Conservation (phyloP, 495 filamentous ascomycete species). For the Aspergillus bertholletiae region DNA sequence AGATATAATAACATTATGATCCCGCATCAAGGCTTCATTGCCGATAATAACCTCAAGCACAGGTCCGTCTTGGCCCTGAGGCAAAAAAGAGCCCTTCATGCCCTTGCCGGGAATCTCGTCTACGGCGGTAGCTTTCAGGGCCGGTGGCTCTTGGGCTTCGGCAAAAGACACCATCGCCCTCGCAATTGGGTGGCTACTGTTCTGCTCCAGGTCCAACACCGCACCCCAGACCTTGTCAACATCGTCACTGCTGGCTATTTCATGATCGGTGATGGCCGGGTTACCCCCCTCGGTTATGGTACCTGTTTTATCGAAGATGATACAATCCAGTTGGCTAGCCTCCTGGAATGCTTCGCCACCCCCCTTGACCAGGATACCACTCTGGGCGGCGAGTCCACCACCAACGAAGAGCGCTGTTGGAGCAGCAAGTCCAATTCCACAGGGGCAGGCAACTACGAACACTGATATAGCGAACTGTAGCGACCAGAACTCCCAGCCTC, state of each 20-base stretch:
- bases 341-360: slow-evolving; percentile 97
- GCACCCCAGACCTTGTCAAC: slow-evolving; percentile 29
- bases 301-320: slow-evolving; percentile 96
- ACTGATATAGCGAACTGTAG: slow-evolving; percentile 91
- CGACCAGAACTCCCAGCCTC: slow-evolving; percentile 84
- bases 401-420: slow-evolving; percentile 94
- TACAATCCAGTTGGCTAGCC: slow-evolving; percentile 76
- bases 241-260: too few relatives aligned
- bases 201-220: slow-evolving; percentile 64
- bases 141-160: slow-evolving; percentile 27
- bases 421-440: slow-evolving; percentile 86
- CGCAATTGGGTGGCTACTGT: slow-evolving; percentile 83
- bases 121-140: slow-evolving; percentile 45
- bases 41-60: slow-evolving; percentile 75
- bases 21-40: too few relatives aligned
- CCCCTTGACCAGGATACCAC: slow-evolving; percentile 89
- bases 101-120: slow-evolving; percentile 81
- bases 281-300: slow-evolving; percentile 85
- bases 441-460: slow-evolving; percentile 93
- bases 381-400: slow-evolving; percentile 77
- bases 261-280: slow-evolving; percentile 70
- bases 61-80: slow-evolving; percentile 24
- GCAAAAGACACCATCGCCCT: slow-evolving; percentile 75
- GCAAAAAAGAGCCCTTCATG: slow-evolving; percentile 71
- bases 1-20: too few relatives aligned